These are phyloP conservation scores for Plasmodium gonderi DNA, from an alignment of 169 alveolate species.

Conservation along the genomic window DNA sequence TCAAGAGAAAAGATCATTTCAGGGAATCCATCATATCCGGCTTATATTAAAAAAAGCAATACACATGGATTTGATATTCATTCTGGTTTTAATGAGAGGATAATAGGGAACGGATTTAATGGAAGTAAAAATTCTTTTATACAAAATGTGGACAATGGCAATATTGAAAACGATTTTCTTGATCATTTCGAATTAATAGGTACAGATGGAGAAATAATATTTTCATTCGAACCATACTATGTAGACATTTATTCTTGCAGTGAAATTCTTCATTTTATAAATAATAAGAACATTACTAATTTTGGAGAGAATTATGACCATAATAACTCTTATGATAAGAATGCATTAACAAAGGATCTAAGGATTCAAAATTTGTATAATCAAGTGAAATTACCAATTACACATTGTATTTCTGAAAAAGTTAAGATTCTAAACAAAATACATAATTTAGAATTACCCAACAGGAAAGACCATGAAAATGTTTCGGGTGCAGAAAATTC, in stretches of 20 bases:
- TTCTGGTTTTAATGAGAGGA: background rate
- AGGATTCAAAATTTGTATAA: background rate
- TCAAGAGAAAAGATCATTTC: background rate
- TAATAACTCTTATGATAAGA: background rate
- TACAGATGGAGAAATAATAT: background rate
- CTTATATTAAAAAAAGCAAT: background rate
- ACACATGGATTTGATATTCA: background rate
- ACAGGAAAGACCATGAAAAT: background rate
- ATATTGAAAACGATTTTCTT: background rate
- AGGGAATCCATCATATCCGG: background rate
- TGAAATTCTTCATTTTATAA: constrained; percentile 12
- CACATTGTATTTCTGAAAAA: background rate
- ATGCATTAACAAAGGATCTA: background rate
- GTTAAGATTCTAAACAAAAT: background rate
- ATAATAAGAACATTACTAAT: background rate
- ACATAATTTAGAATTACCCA: background rate
- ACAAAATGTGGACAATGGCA: background rate
- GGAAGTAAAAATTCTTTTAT: background rate
- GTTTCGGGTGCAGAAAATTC: background rate
- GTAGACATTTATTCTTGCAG: constrained; percentile 10
- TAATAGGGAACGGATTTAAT: background rate
- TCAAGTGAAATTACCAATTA: background rate
- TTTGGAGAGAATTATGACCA: background rate
- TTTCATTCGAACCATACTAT: constrained; percentile 4
- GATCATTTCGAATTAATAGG: constrained; percentile 11